These are phyloP conservation scores for Penicillium tannophilum DNA, from an alignment of 495 filamentous ascomycete genomes.

Conservation along the genomic window DNA sequence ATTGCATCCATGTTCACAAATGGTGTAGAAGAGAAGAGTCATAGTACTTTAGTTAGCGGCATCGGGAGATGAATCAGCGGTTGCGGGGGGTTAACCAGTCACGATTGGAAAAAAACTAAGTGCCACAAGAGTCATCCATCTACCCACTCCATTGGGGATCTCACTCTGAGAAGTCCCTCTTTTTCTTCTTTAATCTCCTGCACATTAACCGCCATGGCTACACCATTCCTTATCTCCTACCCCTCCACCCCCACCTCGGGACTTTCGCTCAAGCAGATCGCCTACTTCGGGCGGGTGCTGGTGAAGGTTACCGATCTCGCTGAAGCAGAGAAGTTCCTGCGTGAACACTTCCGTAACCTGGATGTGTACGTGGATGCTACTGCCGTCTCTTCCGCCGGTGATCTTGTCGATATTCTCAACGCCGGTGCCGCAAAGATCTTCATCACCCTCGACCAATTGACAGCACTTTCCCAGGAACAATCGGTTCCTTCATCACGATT, in stretches of 20 bases:
- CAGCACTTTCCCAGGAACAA: constrained; percentile 51
- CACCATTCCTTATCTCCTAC: constrained; percentile 51
- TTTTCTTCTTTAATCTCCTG: neutral
- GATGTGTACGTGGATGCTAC: constrained; percentile 78
- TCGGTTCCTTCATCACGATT: constrained; percentile 60
- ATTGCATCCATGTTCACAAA: no score
- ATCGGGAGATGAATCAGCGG: neutral
- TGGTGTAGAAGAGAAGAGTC: no score
- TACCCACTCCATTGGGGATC: constrained; percentile 1
- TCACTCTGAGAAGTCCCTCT: neutral
- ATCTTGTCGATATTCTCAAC: constrained; percentile 79
- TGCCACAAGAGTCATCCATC: neutral
- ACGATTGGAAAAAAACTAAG: neutral
- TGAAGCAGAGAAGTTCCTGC: constrained; percentile 70
- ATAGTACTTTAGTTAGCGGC: no score
- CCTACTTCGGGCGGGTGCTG: constrained; percentile 77
- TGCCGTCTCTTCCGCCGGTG: constrained; percentile 62
- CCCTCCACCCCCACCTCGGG: constrained; percentile 49
- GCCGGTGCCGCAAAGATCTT: constrained; percentile 87
- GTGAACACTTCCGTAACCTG: constrained; percentile 65
- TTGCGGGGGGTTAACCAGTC: neutral
- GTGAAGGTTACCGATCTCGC: constrained; percentile 61
- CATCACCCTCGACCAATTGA: constrained; percentile 67
- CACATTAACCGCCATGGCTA: constrained; percentile 43
- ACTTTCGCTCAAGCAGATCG: constrained; percentile 68